A percentile compares a stretch with the other conserved stretches of the same genome.
Conservation (phyloP, 1,139 yeast species). For the Insectozyma bohioensis region DNA sequence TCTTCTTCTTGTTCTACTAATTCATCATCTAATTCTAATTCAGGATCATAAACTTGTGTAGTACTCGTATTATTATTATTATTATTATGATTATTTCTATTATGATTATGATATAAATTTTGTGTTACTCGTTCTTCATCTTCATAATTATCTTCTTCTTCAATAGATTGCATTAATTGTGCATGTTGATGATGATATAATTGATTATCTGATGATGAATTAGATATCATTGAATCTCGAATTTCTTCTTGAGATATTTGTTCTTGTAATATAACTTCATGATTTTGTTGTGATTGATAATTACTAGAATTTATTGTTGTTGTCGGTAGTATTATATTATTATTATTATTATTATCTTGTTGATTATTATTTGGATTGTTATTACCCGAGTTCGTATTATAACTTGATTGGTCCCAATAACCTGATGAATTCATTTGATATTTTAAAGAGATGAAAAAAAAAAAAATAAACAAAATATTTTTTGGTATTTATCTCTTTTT, state of each 20-base stretch:
- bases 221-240: constrained; percentile 31
- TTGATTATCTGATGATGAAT: constrained; percentile 12
- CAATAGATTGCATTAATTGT: constrained; percentile 12
- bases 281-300: too few relatives aligned
- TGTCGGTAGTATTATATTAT: constrained; percentile 1
- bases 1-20: constrained; percentile 3
- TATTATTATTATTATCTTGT: background rate
- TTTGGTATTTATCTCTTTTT: too few relatives aligned
- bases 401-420: constrained; percentile 26
- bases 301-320: constrained; percentile 9
- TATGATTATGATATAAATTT: constrained; percentile 5
- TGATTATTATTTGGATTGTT: constrained; percentile 4
- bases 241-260: constrained; percentile 36
- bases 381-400: constrained; percentile 6
- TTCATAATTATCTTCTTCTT: constrained; percentile 18
- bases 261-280: constrained; percentile 34
- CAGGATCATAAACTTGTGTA: constrained; percentile 2
- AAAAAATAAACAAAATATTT: background rate
- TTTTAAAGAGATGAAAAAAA: background rate
- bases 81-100: constrained; percentile 1
- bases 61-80: constrained; percentile 1
- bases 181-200: constrained; percentile 6
- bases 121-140: background rate
- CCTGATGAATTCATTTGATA: constrained; percentile 27
- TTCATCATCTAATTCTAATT: constrained; percentile 4